Evolutionary conservation across 805 yeast species (phyloP).

Genomic region (Cyberlindnera maritima): DNA sequence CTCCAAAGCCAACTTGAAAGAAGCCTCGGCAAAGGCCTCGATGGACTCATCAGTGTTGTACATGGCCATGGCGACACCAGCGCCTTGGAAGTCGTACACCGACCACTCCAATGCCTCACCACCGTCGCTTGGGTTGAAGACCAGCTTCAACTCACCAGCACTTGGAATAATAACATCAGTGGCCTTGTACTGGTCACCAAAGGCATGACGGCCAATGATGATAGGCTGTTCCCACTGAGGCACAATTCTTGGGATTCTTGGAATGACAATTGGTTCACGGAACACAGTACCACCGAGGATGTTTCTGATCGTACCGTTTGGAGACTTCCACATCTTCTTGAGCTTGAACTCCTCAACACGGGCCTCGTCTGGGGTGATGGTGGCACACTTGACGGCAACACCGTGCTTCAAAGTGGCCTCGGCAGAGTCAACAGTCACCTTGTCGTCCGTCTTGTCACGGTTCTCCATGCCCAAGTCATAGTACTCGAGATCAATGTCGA

Average conservation of each 20-base stretch:
- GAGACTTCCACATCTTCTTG: conserved; percentile 97
- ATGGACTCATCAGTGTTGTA: conserved; percentile 94
- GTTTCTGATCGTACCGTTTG: conserved; percentile 96
- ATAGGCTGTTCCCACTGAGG: conserved; percentile 95
- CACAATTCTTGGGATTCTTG: conserved; percentile 80
- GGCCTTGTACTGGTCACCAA: conserved; percentile 95
- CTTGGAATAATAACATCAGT: conserved; percentile 78
- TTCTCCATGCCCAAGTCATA: conserved; percentile 85
- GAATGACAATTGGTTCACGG: conserved; percentile 94
- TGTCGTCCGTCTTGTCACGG: conserved; percentile 85
- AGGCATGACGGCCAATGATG: conserved; percentile 96
- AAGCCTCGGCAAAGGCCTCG: conserved; percentile 85
- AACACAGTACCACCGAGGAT: conserved; percentile 95
- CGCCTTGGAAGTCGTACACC: conserved; percentile 65
- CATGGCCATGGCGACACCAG: conserved; percentile 85
- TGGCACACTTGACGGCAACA: conserved; percentile 96
- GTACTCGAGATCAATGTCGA: conserved; percentile 85
- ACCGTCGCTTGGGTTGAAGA: conserved; percentile 70
- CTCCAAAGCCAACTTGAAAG: conserved; percentile 82
- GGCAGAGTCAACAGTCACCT: conserved; percentile 88
- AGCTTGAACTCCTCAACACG: conserved; percentile 87
- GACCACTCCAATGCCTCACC: conserved; percentile 51
- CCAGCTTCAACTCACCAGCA: conserved; percentile 77
- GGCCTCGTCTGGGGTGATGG: conserved; percentile 97
- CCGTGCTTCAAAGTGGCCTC: conserved; percentile 83